Evolutionary conservation across 305 asterid species (phyloP).

Genomic region (Fraxinus nigra): DNA sequence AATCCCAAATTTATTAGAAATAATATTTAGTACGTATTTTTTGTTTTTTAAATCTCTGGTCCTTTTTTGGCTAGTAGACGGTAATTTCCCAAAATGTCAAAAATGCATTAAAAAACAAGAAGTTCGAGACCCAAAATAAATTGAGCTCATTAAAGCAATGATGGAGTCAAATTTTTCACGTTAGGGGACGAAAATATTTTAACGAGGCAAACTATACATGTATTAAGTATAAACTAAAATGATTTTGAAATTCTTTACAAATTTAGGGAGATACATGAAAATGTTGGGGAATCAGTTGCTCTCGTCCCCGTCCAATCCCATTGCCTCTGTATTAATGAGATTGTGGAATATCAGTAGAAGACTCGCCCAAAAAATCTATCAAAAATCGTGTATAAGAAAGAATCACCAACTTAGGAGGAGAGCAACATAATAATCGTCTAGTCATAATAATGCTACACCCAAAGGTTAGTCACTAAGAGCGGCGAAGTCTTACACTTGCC

Average conservation of each 20-base stretch:
- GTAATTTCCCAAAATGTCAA: background rate
- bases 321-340: background rate
- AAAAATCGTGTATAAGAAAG: background rate
- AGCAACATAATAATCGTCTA: background rate
- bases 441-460: background rate
- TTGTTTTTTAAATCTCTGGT: background rate
- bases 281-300: no score
- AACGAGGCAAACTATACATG: no score
- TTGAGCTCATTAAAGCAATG: background rate
- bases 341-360: background rate
- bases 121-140: background rate
- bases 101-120: background rate
- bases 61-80: background rate
- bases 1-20: background rate
- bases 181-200: no score
- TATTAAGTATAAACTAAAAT: no score
- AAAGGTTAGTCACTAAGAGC: background rate
- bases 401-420: background rate
- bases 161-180: background rate
- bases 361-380: background rate
- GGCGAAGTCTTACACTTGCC: background rate
- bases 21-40: no score
- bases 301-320: no score
- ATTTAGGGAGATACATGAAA: no score
- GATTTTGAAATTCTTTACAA: no score